Base-by-base conservation (phyloP, 805 yeast species). In the Yarrowia keelungensis region DNA sequence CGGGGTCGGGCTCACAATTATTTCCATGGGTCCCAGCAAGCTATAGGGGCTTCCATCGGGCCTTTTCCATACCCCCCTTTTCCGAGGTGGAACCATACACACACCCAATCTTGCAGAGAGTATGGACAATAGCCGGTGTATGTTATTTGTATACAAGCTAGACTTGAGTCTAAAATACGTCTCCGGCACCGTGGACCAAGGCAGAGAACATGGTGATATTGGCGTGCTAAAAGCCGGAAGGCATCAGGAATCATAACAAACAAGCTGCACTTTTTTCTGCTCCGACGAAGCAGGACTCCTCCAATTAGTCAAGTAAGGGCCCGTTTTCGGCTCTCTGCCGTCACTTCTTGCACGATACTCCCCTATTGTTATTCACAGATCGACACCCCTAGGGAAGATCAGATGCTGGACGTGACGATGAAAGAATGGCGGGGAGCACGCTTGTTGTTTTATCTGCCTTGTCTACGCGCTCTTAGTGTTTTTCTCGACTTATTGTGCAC, bases 341-440 rank as follows among this genome's bases (percentile, higher is more conserved):
- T 15, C n/a, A 8, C 15, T 12, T 19, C 15, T 43, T 43, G 19
- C 22, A 16, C 46, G 9, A 11, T 15, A 45, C 26, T 46, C 50
- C 32, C 15, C 50, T 26, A 26, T 26, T 47, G 16, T 47, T 32
- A 14, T 47, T 26, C 39, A 35, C 26, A 41, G 56, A 51, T 51
- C 56, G 56, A 51, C 56, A 16, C 56, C 56, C 56, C 56, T 51
- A 11, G 26, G 56, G 56, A n/a, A 51, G 56, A 51, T 51, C 56
- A 15, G 53, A 26, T 16, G 47, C 2, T 19, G 35, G 50, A 46
- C 51, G 36, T 26, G 51, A 47, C 51, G 16, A 11, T 15, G 51
- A 26, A 26, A 22, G 36, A 46, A 19, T 46, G 50, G 26, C 50
- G 26, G 46, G n/a, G 22, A 41, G 26, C 22, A 1, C 3, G 47